A percentile compares a stretch with the other conserved stretches of the same genome.
phyloP scores from a whole-genome alignment of 2,329 filamentous ascomycete genomes.

The Helotiales sp. region DNA sequence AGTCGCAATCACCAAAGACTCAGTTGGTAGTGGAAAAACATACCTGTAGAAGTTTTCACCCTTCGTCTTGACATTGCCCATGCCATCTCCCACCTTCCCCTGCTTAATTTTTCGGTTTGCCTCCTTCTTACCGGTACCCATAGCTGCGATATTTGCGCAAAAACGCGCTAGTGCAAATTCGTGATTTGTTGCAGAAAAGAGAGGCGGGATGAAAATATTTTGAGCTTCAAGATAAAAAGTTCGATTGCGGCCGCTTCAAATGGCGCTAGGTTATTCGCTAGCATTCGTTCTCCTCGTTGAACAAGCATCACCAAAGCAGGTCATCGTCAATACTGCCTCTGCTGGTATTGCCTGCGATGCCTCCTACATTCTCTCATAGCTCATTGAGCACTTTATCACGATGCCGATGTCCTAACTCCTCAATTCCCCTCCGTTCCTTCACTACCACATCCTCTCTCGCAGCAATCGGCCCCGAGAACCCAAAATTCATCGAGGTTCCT shows the following conservation, averaged over 20 bases:
- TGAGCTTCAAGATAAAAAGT: conserved; percentile 18
- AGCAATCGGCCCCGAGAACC: conserved; percentile 77
- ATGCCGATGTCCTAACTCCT: conserved; percentile 33
- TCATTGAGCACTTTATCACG: conserved; percentile 34
- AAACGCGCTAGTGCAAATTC: conserved; percentile 15
- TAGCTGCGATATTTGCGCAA: conserved; percentile 42
- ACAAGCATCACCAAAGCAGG: conserved; percentile 5
- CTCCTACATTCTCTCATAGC: conserved; percentile 28
- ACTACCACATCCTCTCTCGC: conserved; percentile 43
- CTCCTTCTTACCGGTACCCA: conserved; percentile 95
- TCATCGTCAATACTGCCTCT: conserved; percentile 1
- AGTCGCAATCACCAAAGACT: not conserved
- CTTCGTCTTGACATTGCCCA: conserved; percentile 89
- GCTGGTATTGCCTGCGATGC: conserved; percentile 25
- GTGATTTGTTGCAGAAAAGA: conserved; percentile 24
- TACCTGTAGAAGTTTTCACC: conserved; percentile 98
- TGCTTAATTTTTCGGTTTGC: conserved; percentile 77
- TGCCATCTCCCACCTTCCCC: conserved; percentile 81
- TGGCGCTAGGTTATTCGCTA: conserved; percentile 24
- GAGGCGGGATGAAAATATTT: conserved; percentile 20
- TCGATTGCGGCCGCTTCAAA: conserved; percentile 9
- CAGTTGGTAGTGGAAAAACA: conserved; percentile 24
- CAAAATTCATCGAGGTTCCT: conserved; percentile 82
- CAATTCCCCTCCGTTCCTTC: conserved; percentile 41
- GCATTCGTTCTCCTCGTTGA: conserved; percentile 10